Conservation (phyloP, 2,329 filamentous ascomycete species). For the Nemania diffusa region DNA sequence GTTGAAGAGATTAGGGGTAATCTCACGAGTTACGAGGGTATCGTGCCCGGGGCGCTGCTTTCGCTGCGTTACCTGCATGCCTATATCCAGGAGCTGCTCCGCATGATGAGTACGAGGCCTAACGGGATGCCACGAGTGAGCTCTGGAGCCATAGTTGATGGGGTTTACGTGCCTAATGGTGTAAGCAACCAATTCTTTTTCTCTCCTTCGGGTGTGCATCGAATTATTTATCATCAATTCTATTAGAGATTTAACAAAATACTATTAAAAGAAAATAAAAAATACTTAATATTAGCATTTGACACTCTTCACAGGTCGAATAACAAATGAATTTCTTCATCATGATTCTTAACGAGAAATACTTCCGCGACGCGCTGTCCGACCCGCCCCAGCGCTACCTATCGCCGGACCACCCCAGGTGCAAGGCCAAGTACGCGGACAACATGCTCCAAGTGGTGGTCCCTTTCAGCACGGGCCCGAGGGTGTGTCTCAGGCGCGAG, state of each 20-base stretch:
- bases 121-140: constrained; percentile 37
- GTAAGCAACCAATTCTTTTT: constrained; percentile 26
- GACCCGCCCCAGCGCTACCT: not conserved
- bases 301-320: constrained; percentile 2
- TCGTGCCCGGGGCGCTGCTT: not conserved
- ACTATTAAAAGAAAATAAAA: too few species aligned
- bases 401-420: not conserved
- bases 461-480: not conserved
- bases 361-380: not conserved
- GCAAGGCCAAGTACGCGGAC: not conserved
- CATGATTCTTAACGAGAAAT: not conserved
- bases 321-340: not conserved
- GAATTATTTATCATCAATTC: not conserved
- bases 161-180: constrained; percentile 39
- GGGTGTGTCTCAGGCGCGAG: constrained; percentile 7
- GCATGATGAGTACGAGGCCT: constrained; percentile 15
- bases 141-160: constrained; percentile 41
- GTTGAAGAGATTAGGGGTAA: not conserved
- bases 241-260: too few species aligned
- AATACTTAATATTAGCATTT: not conserved
- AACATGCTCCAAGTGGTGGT: not conserved
- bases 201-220: too few species aligned
- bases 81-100: not conserved
- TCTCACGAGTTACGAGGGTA: not conserved
- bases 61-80: not conserved